These are phyloP conservation scores for Vickermania spadyakhi DNA, from an alignment of 208 protist species.

Conservation along the genomic window DNA sequence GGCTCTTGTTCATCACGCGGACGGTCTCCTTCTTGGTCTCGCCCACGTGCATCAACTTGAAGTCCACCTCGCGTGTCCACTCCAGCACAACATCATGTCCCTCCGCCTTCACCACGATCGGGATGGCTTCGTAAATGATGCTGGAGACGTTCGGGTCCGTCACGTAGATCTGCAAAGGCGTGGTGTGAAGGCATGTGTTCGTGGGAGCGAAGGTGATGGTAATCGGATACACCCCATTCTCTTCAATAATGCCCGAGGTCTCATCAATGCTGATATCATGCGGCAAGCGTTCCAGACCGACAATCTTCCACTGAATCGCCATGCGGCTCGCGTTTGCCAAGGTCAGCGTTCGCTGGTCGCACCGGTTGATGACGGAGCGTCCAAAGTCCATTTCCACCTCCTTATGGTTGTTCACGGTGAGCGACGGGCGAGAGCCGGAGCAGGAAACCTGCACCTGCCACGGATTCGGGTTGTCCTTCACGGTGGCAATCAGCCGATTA, in stretches of 20 bases:
- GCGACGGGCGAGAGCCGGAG: conserved; percentile 70
- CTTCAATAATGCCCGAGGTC: conserved; percentile 57
- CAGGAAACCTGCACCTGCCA: conserved; percentile 77
- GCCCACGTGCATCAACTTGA: conserved; percentile 84
- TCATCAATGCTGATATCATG: conserved; percentile 61
- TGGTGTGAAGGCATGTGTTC: conserved; percentile 62
- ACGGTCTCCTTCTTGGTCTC: conserved; percentile 68
- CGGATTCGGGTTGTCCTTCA: conserved; percentile 90
- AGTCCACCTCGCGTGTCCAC: conserved; percentile 86
- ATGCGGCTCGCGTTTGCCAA: conserved; percentile 72
- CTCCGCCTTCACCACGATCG: conserved; percentile 81
- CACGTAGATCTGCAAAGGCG: conserved; percentile 48
- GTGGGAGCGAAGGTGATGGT: conserved; percentile 56
- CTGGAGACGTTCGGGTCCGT: conserved; percentile 15
- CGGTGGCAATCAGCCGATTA: conserved; percentile 76
- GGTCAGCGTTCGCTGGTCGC: conserved; percentile 24
- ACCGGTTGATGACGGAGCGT: conserved; percentile 56
- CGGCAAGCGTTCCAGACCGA: conserved; percentile 47
- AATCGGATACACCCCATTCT: conserved; percentile 39
- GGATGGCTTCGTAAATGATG: conserved; percentile 51
- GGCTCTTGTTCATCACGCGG: conserved; percentile 89
- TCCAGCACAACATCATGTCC: conserved; percentile 89
- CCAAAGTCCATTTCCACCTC: conserved; percentile 72
- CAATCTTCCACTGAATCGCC: conserved; percentile 67
- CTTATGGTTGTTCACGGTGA: conserved; percentile 73